Conservation (phyloP, 2,329 filamentous ascomycete species). For the Colletotrichum tanaceti region DNA sequence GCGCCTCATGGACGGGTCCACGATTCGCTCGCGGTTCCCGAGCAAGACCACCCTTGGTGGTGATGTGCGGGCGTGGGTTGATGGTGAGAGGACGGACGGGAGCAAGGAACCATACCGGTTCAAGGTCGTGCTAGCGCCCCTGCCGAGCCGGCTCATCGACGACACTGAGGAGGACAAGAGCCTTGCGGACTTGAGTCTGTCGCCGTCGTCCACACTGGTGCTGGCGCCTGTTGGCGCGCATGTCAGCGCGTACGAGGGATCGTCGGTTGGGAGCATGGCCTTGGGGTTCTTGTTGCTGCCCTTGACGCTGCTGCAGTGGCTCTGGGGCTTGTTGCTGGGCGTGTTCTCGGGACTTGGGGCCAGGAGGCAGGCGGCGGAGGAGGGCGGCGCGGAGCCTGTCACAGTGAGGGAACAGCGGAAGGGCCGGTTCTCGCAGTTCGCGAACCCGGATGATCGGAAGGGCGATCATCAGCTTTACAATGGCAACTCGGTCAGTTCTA, state of each 20-base stretch:
- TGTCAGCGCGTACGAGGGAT: constrained; percentile 54
- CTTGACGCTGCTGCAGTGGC: constrained; percentile 49
- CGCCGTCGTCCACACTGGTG: constrained; percentile 84
- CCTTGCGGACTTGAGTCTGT: constrained; percentile 76
- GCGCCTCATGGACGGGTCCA: constrained; percentile 85
- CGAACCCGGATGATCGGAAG: constrained; percentile 64
- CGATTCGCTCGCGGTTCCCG: constrained; percentile 76
- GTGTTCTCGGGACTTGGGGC: constrained; percentile 46
- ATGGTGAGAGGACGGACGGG: constrained; percentile 68
- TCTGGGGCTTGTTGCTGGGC: constrained; percentile 47
- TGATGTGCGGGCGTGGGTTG: constrained; percentile 83
- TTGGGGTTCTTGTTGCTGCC: constrained; percentile 30
- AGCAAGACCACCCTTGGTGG: constrained; percentile 69
- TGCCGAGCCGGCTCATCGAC: constrained; percentile 79
- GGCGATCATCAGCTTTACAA: constrained; percentile 84
- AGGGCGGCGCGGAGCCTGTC: constrained; percentile 42
- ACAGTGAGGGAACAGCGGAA: constrained; percentile 44
- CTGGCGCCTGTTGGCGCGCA: constrained; percentile 74
- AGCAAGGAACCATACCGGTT: constrained; percentile 77
- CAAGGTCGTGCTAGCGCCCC: constrained; percentile 83
- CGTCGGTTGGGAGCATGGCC: constrained; percentile 40
- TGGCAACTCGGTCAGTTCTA: constrained; percentile 81
- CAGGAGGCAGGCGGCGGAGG: constrained; percentile 30
- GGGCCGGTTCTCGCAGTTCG: constrained; percentile 52
- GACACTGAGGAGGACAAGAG: constrained; percentile 78